These are phyloP conservation scores for Russula sp. DNA, from an alignment of 768 basidiomycete species.

Conservation along the genomic window DNA sequence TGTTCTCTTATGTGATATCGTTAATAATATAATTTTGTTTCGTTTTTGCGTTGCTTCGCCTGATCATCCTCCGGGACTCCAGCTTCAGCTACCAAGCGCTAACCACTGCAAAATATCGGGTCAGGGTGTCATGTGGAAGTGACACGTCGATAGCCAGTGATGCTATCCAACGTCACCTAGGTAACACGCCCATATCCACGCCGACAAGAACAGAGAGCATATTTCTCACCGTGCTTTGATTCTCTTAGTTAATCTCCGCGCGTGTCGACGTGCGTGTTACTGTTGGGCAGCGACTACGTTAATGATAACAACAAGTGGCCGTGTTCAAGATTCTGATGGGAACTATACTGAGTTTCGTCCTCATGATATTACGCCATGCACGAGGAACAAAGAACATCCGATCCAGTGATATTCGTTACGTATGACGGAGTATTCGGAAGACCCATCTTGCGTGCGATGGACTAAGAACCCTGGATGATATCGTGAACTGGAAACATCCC, in stretches of 20 bases:
- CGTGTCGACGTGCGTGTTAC: background rate
- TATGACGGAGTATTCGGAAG: background rate
- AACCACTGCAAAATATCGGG: too few species aligned
- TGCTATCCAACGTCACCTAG: too few species aligned
- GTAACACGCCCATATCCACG: background rate
- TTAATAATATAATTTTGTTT: too few species aligned
- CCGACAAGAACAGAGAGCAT: background rate
- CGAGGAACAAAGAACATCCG: background rate
- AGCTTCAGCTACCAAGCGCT: too few species aligned
- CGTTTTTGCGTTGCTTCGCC: too few species aligned
- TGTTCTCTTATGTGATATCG: too few species aligned
- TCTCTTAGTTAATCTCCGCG: background rate
- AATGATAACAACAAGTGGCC: background rate
- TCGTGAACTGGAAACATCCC: background rate
- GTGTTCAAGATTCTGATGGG: background rate
- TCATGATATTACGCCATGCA: background rate
- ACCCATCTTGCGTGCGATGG: background rate
- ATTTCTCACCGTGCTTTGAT: background rate
- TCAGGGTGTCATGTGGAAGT: too few species aligned
- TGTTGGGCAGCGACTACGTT: background rate
- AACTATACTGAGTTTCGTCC: background rate
- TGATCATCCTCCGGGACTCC: too few species aligned
- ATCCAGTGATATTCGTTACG: background rate
- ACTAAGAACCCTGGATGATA: background rate
- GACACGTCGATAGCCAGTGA: too few species aligned